phyloP scores from a whole-genome alignment of 2,329 filamentous ascomycete species.

The Tolypocladium capitatum region DNA sequence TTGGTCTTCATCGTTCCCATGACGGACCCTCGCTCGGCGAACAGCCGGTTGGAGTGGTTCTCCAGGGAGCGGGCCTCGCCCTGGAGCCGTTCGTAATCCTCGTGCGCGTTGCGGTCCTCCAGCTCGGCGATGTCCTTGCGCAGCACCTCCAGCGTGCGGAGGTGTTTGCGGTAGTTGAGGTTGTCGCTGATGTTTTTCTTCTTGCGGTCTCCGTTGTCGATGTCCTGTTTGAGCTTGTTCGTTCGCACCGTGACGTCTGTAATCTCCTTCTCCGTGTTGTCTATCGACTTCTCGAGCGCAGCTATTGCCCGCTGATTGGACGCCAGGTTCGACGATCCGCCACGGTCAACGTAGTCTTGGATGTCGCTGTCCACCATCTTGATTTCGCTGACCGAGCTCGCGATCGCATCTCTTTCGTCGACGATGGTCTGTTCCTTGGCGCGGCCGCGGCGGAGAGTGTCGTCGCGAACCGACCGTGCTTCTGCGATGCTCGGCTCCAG shows the following conservation, averaged over 20 bases:
- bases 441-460: constrained; percentile 58
- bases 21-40: constrained; percentile 60
- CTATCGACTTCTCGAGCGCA: constrained; percentile 51
- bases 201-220: constrained; percentile 66
- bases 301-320: constrained; percentile 58
- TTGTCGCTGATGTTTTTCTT: constrained; percentile 86
- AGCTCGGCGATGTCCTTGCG: constrained; percentile 59
- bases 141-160: constrained; percentile 54
- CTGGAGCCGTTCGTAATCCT: constrained; percentile 65
- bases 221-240: constrained; percentile 64
- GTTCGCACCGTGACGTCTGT: constrained; percentile 52
- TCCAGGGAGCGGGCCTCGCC: constrained; percentile 56
- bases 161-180: constrained; percentile 66
- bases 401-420: constrained; percentile 56
- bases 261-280: constrained; percentile 54
- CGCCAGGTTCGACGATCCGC: constrained; percentile 58
- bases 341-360: constrained; percentile 61
- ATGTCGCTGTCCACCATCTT: constrained; percentile 66
- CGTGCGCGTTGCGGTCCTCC: constrained; percentile 65
- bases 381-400: constrained; percentile 64
- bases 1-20: constrained; percentile 73
- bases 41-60: constrained; percentile 51
- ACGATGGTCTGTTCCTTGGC: constrained; percentile 60
- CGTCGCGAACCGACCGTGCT: constrained; percentile 63
- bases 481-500: constrained; percentile 65